Conservation (phyloP, 2,329 filamentous ascomycete genomes). For the Apiospora pterosperma region DNA sequence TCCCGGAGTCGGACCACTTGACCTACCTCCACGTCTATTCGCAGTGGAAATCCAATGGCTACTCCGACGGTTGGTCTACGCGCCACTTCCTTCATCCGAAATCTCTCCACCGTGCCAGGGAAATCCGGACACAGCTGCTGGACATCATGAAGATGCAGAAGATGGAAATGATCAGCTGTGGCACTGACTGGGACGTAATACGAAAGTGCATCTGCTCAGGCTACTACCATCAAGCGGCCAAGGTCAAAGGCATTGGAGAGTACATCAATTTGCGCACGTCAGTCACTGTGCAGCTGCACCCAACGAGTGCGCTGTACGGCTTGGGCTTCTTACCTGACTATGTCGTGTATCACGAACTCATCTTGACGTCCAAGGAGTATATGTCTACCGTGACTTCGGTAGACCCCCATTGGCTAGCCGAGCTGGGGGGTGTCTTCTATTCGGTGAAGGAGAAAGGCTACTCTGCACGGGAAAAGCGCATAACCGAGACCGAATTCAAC, state of each 20-base stretch:
- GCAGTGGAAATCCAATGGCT: conserved; percentile 90
- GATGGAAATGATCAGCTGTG: conserved; percentile 82
- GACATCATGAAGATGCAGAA: conserved; percentile 95
- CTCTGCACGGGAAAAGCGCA: conserved; percentile 76
- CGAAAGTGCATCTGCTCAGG: conserved; percentile 96
- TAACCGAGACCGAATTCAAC: conserved; percentile 91
- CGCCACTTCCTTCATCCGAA: conserved; percentile 96
- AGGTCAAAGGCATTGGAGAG: conserved; percentile 93
- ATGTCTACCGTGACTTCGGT: conserved; percentile 97
- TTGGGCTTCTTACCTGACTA: conserved; percentile 93
- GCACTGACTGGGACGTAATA: conserved; percentile 95
- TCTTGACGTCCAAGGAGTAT: conserved; percentile 95
- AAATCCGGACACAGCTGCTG: conserved; percentile 87
- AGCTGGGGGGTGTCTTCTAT: conserved; percentile 95
- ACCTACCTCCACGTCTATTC: conserved; percentile 94
- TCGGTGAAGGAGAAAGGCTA: conserved; percentile 97
- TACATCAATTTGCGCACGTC: conserved; percentile 96
- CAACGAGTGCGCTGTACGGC: conserved; percentile 89
- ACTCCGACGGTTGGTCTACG: conserved; percentile 86
- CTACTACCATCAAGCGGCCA: conserved; percentile 96
- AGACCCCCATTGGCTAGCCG: conserved; percentile 95
- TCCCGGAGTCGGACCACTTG: conserved; percentile 94
- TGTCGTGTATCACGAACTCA: conserved; percentile 96
- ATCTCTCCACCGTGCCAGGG: conserved; percentile 82
- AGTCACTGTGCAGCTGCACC: conserved; percentile 90